These are phyloP conservation scores for Trichosporon sp. DNA, from an alignment of 1,284 basidiomycete genomes.

Conservation along the genomic window DNA sequence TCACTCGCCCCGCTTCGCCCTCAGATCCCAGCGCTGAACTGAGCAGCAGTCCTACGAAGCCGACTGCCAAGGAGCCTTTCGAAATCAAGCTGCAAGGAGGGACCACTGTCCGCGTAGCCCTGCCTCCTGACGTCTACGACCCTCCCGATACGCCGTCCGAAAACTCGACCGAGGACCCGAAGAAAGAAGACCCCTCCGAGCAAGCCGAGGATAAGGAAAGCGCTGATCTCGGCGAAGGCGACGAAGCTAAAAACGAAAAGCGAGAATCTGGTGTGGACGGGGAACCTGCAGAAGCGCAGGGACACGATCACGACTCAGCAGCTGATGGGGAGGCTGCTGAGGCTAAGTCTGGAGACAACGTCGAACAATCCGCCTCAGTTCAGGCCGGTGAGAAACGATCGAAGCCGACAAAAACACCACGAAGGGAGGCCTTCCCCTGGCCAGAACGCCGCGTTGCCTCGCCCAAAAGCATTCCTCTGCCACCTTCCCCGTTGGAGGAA, in stretches of 20 bases:
- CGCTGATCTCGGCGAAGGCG: background rate
- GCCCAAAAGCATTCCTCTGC: slow-evolving; percentile 10
- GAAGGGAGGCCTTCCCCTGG: slow-evolving; percentile 16
- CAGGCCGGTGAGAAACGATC: background rate
- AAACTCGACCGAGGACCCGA: background rate
- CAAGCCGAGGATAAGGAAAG: background rate
- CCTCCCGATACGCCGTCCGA: slow-evolving; percentile 23
- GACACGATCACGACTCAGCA: background rate
- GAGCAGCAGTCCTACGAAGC: background rate
- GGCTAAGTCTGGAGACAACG: background rate
- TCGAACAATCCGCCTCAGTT: background rate
- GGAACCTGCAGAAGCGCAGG: background rate
- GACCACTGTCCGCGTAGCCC: slow-evolving; percentile 20
- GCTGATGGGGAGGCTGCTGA: background rate
- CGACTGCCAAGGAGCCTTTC: background rate
- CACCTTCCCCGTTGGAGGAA: slow-evolving; percentile 9
- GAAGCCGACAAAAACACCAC: background rate
- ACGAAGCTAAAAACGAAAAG: background rate
- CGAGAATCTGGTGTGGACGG: background rate
- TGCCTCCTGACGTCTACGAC: slow-evolving; percentile 22
- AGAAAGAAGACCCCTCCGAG: background rate
- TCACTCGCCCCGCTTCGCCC: background rate
- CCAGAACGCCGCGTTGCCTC: background rate
- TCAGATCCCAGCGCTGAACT: background rate
- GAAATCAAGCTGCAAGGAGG: slow-evolving; percentile 19